phyloP scores from a whole-genome alignment of 2,329 filamentous ascomycete genomes.

The Botrytis sinoallii region DNA sequence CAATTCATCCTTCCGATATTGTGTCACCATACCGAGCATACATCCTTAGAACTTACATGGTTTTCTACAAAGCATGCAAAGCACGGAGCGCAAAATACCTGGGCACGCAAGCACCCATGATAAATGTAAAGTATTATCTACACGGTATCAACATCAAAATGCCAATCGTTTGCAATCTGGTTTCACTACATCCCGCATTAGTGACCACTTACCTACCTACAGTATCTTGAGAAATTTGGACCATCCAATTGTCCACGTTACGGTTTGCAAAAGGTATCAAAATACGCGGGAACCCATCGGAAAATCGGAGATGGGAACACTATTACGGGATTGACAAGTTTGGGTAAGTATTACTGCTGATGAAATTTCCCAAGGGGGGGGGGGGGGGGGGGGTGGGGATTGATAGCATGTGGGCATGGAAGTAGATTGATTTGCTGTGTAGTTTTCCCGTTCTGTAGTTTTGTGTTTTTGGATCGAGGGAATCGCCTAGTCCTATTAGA shows the following conservation, averaged over 20 bases:
- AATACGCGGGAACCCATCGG: background rate
- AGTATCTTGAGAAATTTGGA: background rate
- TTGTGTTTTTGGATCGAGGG: background rate
- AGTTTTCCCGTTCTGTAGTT: background rate
- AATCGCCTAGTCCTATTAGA: background rate
- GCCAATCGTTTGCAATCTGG: background rate
- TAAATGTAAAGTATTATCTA: background rate
- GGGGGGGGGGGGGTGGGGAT: background rate
- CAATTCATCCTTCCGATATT: constrained; percentile 11
- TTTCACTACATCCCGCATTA: constrained; percentile 2
- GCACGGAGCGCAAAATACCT: background rate
- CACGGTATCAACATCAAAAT: background rate
- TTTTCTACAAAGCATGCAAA: background rate
- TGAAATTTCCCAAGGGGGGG: background rate
- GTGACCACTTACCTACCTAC: background rate
- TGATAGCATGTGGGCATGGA: background rate
- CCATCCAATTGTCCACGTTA: background rate
- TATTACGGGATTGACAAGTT: background rate
- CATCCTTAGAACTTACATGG: background rate
- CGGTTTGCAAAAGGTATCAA: background rate
- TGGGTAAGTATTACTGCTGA: background rate
- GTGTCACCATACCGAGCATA: background rate
- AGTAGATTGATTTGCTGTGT: background rate
- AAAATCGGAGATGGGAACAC: background rate
- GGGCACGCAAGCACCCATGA: background rate